A percentile compares a stretch with the other conserved stretches of the same genome.
Conservation (phyloP, 805 yeast genomes). For the Saccharomycopsis fibuligera region DNA sequence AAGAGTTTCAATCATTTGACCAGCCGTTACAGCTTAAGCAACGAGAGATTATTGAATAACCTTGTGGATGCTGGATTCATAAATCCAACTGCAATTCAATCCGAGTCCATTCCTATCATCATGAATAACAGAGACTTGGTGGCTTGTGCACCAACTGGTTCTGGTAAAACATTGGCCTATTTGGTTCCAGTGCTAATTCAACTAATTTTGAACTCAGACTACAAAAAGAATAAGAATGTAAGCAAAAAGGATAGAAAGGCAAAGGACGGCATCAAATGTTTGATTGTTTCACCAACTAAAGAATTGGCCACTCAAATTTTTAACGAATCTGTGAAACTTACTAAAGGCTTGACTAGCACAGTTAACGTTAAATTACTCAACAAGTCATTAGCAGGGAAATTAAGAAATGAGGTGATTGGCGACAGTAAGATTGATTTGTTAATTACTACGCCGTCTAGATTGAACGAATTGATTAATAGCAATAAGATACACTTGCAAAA, state of each 20-base stretch:
- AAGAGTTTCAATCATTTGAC: constrained; percentile 81
- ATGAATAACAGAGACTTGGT: constrained; percentile 68
- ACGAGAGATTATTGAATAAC: constrained; percentile 47
- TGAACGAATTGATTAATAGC: constrained; percentile 68
- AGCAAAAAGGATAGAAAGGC: constrained; percentile 5
- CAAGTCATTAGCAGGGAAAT: constrained; percentile 62
- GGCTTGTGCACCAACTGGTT: constrained; percentile 97
- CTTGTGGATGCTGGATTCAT: constrained; percentile 64
- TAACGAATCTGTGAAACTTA: constrained; percentile 55
- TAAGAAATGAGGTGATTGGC: constrained; percentile 40
- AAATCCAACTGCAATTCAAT: constrained; percentile 89
- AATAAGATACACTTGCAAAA: constrained; percentile 53
- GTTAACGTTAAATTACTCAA: constrained; percentile 61
- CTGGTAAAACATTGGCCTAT: constrained; percentile 94
- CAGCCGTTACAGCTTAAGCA: constrained; percentile 59
- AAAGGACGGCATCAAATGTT: constrained; percentile 28
- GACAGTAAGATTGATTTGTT: constrained; percentile 64
- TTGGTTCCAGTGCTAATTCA: constrained; percentile 71
- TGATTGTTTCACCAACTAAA: constrained; percentile 88
- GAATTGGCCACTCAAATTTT: constrained; percentile 87
- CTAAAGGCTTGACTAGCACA: constrained; percentile 41
- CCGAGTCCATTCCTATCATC: constrained; percentile 78
- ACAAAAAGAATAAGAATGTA: not conserved
- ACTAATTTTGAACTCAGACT: constrained; percentile 24
- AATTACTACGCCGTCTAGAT: constrained; percentile 82